Conservation (phyloP, 1,284 basidiomycete genomes). For the Trametes polyzona region DNA sequence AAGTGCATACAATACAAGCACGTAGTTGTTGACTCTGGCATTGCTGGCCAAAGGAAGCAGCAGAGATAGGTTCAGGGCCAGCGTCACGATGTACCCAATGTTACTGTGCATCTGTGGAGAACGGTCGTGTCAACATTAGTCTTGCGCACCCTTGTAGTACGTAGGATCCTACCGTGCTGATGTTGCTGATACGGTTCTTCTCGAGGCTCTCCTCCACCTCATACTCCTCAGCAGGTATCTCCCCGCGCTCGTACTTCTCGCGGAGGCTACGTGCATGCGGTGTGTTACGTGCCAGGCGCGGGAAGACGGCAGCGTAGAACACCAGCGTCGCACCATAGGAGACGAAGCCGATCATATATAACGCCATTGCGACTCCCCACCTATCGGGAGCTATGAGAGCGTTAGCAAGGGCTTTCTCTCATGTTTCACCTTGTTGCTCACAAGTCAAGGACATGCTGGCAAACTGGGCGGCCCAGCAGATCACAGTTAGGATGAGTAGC, state of each 20-base stretch:
- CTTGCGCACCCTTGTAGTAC: background rate
- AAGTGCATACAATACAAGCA: constrained; percentile 65
- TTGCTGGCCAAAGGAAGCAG: constrained; percentile 71
- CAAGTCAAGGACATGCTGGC: constrained; percentile 74
- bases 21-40: constrained; percentile 74
- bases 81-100: constrained; percentile 70
- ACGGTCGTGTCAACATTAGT: background rate
- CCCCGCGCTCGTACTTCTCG: constrained; percentile 61
- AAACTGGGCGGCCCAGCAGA: constrained; percentile 83
- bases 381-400: constrained; percentile 54
- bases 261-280: constrained; percentile 63
- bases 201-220: constrained; percentile 79
- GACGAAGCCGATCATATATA: constrained; percentile 85
- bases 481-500: constrained; percentile 67
- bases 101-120: constrained; percentile 68
- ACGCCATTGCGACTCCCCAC: constrained; percentile 76
- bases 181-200: constrained; percentile 86
- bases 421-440: constrained; percentile 33
- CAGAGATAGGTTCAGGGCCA: constrained; percentile 72
- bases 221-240: constrained; percentile 64
- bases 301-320: constrained; percentile 85
- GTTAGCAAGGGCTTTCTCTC: background rate
- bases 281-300: constrained; percentile 81
- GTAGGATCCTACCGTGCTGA: constrained; percentile 65
- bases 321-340: constrained; percentile 77